Evolutionary conservation across 495 filamentous ascomycete species (phyloP), one percentile per base, ranked within the genome.

Genomic region (Hypoxylon crocopeplum): DNA sequence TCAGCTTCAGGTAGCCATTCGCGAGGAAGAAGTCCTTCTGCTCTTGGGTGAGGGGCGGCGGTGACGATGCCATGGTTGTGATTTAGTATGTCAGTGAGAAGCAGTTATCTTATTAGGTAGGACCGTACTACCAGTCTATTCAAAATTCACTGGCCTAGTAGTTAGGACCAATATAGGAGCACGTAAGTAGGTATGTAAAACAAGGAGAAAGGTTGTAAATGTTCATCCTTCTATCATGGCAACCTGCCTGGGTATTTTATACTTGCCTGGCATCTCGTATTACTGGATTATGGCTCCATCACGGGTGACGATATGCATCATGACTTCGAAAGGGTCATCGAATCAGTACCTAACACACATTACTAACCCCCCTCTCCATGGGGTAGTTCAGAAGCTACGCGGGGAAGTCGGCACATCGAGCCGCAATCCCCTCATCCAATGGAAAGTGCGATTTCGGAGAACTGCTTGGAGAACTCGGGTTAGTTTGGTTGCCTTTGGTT

Each of bases 21-120:
- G 76, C 67, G 29, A 91, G 75, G 71, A 90, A 91, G 61, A 86
- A 83, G 39, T 80, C 80, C 56, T 85, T 85, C 65, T 91, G 76
- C 20, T 79, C 82, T 29, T 82, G 70, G 0, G 83, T 85, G 32
- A 91, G 82, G 25, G 71, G 70, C 15, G 71, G 67, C 0, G 67
- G 52, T 19, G 66, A 52, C 10, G 76, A 68, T 25, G 59, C 59
- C 67, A 69, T 69, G 12, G 20, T 45, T 24, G 5, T n/a, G n/a
- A n/a, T n/a, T n/a, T n/a, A n/a, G n/a, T n/a, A n/a, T n/a, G n/a
- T n/a, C n/a, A n/a, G n/a, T n/a, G n/a, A n/a, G n/a, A n/a, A n/a
- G n/a, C n/a, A n/a, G n/a, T n/a, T n/a, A n/a, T n/a, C n/a, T n/a
- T n/a, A n/a, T n/a, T n/a, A n/a, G n/a, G n/a, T n/a, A n/a, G n/a